phyloP scores from a whole-genome alignment of 2,329 filamentous ascomycete genomes.

The Xylaria sp. region DNA sequence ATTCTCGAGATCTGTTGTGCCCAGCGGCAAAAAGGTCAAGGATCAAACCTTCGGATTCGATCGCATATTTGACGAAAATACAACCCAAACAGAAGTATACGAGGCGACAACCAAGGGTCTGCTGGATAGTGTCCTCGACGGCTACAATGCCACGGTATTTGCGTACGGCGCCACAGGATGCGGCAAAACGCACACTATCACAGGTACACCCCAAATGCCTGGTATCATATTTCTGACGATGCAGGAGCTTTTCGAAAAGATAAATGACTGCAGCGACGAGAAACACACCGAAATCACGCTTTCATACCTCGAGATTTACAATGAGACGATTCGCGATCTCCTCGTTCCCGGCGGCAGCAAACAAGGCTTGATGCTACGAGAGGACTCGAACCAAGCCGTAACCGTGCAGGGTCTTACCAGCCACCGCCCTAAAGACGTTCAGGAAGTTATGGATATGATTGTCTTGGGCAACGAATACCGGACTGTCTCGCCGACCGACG shows the following conservation, averaged over 20 bases:
- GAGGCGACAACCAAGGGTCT: constrained; percentile 87
- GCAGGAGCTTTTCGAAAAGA: constrained; percentile 98
- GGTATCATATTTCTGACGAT: constrained; percentile 99
- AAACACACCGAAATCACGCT: constrained; percentile 90
- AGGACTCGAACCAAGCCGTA: constrained; percentile 92
- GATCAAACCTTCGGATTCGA: constrained; percentile 98
- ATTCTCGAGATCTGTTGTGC: constrained; percentile 81
- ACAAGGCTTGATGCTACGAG: constrained; percentile 85
- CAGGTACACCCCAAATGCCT: constrained; percentile 86
- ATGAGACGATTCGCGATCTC: constrained; percentile 96
- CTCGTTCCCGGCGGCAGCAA: constrained; percentile 85
- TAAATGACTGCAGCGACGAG: constrained; percentile 81
- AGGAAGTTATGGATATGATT: constrained; percentile 99
- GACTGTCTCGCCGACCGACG: constrained; percentile 95
- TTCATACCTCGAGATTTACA: constrained; percentile 98
- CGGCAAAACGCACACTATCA: constrained; percentile 98
- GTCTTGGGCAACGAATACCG: constrained; percentile 91
- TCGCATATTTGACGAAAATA: constrained; percentile 94
- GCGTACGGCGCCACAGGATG: constrained; percentile 97
- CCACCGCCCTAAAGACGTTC: constrained; percentile 86
- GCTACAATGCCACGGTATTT: constrained; percentile 98
- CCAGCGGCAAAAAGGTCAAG: constrained; percentile 88
- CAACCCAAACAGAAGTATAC: constrained; percentile 90
- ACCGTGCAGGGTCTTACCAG: constrained; percentile 90
- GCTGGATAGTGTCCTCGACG: constrained; percentile 94